Base-by-base conservation (phyloP, 345 rosid species). In the Zanthoxylum bungeanum region DNA sequence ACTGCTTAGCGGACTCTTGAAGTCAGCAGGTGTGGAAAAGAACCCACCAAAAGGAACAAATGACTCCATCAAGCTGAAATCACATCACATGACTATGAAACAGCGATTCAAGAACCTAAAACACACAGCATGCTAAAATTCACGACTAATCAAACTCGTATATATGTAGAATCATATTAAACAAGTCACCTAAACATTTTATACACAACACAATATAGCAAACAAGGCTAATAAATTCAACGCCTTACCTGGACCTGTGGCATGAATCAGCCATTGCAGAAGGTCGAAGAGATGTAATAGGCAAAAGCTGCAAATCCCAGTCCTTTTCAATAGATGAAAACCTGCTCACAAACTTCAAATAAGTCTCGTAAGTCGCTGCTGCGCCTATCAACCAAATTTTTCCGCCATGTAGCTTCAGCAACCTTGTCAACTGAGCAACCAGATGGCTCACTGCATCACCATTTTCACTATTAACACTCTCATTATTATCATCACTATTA, bases 31-130 rank as follows among this genome's bases (percentile, higher is more conserved):
- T 8, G 88, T 79, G 66, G 97, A 78, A 77, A 93, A 93, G 78
- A 91, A 88, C 44, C 98, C 97, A 30, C 87, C 98, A 72, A 93
- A 89, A 47, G 98, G 98, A 76, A 93, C 90, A 79, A 93, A 93
- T 14, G 98, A 93, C 63, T 87, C 98, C 96, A 93, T 86, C 87
- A 93, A 86, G 81, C 98, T 93, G 92, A 58, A 78, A 61, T 51
- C 42, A 61, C 12, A 44, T 52, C 22, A 58, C 22, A 55, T 52
- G 42, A 57, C 59, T 36, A 49, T n/a, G 17, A 34, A 61, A 65
- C 49, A 12, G 49, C 73, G 80, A 63, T n/a, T 61, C 30, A 69
- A 27, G 10, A 25, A 37, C 4, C 69, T 9, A 12, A 25, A 19
- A 24, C n/a, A 57, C 11, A 60, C 4, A 21, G 12, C 42, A 44